phyloP scores from a whole-genome alignment of 2,329 filamentous ascomycete species.

The Aspergillus sclerotialis region DNA sequence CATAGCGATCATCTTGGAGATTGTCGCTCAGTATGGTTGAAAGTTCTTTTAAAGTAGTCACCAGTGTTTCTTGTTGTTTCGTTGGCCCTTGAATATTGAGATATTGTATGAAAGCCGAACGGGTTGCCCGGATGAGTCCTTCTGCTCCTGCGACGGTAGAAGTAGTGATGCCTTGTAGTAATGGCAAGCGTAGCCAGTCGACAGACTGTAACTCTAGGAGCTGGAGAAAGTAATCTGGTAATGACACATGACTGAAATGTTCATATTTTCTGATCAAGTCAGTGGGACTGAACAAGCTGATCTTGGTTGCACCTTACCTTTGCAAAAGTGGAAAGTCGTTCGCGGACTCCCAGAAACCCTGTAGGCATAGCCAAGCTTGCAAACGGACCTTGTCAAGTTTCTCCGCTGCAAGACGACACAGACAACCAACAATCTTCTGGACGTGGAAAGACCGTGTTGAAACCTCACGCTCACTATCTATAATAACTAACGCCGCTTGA shows the following conservation, averaged over 20 bases:
- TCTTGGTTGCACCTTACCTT: slow-evolving; percentile 31
- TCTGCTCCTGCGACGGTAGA: slow-evolving; percentile 40
- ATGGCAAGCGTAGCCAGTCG: slow-evolving; percentile 29
- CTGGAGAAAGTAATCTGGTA: slow-evolving; percentile 36
- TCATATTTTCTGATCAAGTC: slow-evolving; percentile 29
- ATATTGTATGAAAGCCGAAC: slow-evolving; percentile 34
- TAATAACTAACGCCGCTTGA: slow-evolving; percentile 47
- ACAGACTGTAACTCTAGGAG: slow-evolving; percentile 30
- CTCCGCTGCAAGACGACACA: slow-evolving; percentile 70
- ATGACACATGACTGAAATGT: slow-evolving; percentile 40
- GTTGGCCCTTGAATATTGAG: slow-evolving; percentile 17
- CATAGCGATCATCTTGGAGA: slow-evolving; percentile 58
- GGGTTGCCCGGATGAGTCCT: slow-evolving; percentile 35
- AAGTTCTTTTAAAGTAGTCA: slow-evolving; percentile 46
- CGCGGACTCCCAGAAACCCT: slow-evolving; percentile 31
- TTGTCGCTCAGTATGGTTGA: slow-evolving; percentile 48
- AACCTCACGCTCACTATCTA: slow-evolving; percentile 13
- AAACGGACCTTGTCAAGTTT: slow-evolving; percentile 82
- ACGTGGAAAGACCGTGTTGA: slow-evolving; percentile 10
- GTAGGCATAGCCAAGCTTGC: slow-evolving; percentile 39
- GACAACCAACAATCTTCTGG: slow-evolving; percentile 28
- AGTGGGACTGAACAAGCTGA: slow-evolving; percentile 3
- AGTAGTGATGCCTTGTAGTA: slow-evolving; percentile 38
- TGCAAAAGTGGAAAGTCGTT: slow-evolving; percentile 26
- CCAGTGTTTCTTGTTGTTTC: slow-evolving; percentile 33